Evolutionary conservation across 331 rosid genomes (phyloP).

Genomic region (Rhamnella rubrinervis): DNA sequence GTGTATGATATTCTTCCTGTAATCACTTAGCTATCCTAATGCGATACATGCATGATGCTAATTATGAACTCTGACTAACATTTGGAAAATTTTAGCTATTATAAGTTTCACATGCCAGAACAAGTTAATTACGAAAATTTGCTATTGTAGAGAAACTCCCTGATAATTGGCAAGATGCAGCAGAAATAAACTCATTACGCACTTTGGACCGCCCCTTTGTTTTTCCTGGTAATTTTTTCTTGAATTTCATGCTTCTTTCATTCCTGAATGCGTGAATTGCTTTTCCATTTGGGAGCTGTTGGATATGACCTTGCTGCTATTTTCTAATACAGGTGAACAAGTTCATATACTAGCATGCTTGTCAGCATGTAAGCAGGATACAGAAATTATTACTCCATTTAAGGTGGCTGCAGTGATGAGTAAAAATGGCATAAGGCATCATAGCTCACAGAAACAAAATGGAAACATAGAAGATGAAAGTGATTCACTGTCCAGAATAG

Average conservation of each 20-base stretch:
- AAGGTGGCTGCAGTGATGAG: conserved; percentile 67
- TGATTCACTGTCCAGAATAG: conserved; percentile 35
- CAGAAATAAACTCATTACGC: conserved; percentile 67
- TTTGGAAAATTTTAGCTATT: no score
- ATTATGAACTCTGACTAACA: no score
- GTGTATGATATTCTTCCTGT: no score
- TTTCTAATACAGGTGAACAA: conserved; percentile 79
- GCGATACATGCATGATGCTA: no score
- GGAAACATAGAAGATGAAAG: conserved; percentile 44
- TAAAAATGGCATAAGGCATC: conserved; percentile 60
- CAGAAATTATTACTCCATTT: conserved; percentile 71
- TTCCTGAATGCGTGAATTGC: conserved; percentile 25
- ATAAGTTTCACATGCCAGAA: no score
- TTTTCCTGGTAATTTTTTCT: conserved; percentile 70
- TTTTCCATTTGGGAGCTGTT: conserved; percentile 21
- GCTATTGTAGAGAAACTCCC: conserved; percentile 75
- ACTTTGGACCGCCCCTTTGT: conserved; percentile 80
- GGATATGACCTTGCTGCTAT: conserved; percentile 44
- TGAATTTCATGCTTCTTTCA: conserved; percentile 22
- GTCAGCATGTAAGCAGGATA: conserved; percentile 83
- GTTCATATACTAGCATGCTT: conserved; percentile 90
- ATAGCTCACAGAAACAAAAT: conserved; percentile 51
- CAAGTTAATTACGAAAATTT: conserved; percentile 3
- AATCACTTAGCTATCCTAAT: no score
- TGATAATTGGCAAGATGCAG: conserved; percentile 65